These are phyloP conservation scores for Penicillium bovifimosum DNA, from an alignment of 495 filamentous ascomycete species.

Conservation along the genomic window DNA sequence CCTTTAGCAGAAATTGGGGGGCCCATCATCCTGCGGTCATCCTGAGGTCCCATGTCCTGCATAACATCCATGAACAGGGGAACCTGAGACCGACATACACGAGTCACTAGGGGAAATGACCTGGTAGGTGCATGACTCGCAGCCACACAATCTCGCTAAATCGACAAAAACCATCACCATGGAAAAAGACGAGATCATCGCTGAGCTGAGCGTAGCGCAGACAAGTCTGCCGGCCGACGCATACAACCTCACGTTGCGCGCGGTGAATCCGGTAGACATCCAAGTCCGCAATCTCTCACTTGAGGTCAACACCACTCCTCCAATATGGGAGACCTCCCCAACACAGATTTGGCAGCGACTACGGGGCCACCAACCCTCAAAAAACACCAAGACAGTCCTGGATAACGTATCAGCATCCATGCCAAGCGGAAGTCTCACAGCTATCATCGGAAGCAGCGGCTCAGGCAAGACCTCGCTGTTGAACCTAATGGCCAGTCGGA, in stretches of 20 bases:
- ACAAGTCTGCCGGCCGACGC: neutral
- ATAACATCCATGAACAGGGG: neutral
- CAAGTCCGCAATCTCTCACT: constrained; percentile 50
- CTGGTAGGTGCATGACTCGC: neutral
- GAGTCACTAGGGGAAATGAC: neutral
- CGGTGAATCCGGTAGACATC: constrained; percentile 56
- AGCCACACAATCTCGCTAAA: neutral
- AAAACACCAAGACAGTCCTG: constrained; percentile 38
- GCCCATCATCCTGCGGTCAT: constrained; percentile 1
- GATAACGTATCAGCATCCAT: constrained; percentile 50
- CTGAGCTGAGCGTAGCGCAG: constrained; percentile 13
- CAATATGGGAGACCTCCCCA: constrained; percentile 29
- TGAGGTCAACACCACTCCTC: constrained; percentile 47
- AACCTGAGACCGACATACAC: neutral
- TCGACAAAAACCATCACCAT: neutral
- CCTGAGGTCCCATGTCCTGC: neutral
- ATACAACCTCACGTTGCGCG: constrained; percentile 49
- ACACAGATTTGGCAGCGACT: constrained; percentile 20
- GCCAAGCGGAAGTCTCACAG: constrained; percentile 58
- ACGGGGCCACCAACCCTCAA: constrained; percentile 16
- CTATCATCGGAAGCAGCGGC: constrained; percentile 68
- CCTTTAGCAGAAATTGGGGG: neutral
- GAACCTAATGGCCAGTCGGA: constrained; percentile 62
- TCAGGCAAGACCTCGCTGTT: constrained; percentile 69
- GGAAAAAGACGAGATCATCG: constrained; percentile 18